phyloP scores from a whole-genome alignment of 1,284 basidiomycete genomes.

The Xerocomus nothofagi region DNA sequence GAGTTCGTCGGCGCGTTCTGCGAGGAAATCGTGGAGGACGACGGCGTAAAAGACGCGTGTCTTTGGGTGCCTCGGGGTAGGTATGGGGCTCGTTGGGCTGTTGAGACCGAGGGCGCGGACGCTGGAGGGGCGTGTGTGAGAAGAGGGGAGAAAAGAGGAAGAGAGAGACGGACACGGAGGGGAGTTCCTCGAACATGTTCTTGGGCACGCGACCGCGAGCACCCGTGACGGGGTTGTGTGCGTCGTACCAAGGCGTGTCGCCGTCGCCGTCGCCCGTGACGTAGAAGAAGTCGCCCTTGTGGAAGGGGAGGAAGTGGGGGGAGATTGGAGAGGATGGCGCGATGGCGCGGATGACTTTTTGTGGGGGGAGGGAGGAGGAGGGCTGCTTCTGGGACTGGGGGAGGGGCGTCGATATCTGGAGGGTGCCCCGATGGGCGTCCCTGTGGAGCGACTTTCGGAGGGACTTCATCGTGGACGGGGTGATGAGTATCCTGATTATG shows the following conservation, averaged over 20 bases:
- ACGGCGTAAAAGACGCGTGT: slow-evolving; percentile 83
- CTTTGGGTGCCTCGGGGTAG: slow-evolving; percentile 42
- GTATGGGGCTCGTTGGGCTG: slow-evolving; percentile 23
- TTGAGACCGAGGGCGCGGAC: slow-evolving; percentile 33
- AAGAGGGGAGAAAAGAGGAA: neutral
- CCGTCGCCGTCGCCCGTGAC: slow-evolving; percentile 76
- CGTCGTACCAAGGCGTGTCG: slow-evolving; percentile 74
- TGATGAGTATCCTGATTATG: too few species aligned
- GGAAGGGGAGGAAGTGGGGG: slow-evolving; percentile 88
- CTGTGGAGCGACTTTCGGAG: slow-evolving; percentile 81
- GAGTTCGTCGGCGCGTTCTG: slow-evolving; percentile 95
- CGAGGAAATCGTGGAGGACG: slow-evolving; percentile 93
- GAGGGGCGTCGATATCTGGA: slow-evolving; percentile 67
- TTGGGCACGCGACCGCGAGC: slow-evolving; percentile 91
- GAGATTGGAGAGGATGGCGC: slow-evolving; percentile 64
- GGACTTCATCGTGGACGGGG: slow-evolving; percentile 82
- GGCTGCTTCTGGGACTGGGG: slow-evolving; percentile 65
- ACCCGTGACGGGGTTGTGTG: slow-evolving; percentile 88
- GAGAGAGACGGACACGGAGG: slow-evolving; percentile 54
- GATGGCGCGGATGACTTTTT: slow-evolving; percentile 93
- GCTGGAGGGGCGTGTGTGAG: slow-evolving; percentile 30
- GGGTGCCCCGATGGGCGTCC: slow-evolving; percentile 51
- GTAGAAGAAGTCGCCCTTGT: slow-evolving; percentile 97
- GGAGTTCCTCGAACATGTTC: slow-evolving; percentile 84
- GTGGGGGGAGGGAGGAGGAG: slow-evolving; percentile 77